These are phyloP conservation scores for Pulveroboletus ravenelii DNA, from an alignment of 768 basidiomycete species.

Conservation along the genomic window DNA sequence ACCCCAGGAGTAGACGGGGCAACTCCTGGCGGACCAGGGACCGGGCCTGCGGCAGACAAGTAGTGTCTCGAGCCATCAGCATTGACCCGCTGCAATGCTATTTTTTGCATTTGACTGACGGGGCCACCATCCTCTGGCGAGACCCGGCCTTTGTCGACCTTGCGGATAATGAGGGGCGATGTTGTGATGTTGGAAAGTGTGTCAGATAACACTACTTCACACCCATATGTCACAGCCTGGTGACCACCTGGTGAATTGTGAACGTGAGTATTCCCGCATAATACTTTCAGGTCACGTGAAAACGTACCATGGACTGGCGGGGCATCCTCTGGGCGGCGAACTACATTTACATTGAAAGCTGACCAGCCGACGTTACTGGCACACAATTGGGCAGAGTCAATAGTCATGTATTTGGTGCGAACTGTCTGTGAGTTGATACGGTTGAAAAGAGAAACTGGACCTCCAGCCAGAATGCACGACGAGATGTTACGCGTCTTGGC, in stretches of 20 bases:
- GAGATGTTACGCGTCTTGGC: constrained; percentile 91
- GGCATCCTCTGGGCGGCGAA: constrained; percentile 65
- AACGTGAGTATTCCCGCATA: constrained; percentile 37
- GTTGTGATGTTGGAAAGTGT: constrained; percentile 81
- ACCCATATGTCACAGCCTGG: constrained; percentile 88
- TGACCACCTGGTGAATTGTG: constrained; percentile 50
- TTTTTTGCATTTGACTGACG: constrained; percentile 95
- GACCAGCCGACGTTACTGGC: constrained; percentile 93
- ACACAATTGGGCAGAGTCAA: constrained; percentile 76
- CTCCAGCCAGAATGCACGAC: constrained; percentile 84
- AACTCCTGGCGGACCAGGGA: constrained; percentile 70
- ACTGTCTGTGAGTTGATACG: constrained; percentile 96
- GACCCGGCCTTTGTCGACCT: constrained; percentile 87
- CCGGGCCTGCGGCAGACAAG: constrained; percentile 81
- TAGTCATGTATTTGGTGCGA: constrained; percentile 95
- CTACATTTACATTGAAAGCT: constrained; percentile 89
- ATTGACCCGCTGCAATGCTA: constrained; percentile 82
- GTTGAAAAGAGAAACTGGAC: constrained; percentile 90
- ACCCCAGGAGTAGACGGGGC: constrained; percentile 71
- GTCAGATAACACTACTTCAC: constrained; percentile 82
- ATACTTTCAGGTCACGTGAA: constrained; percentile 47
- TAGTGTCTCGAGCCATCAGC: constrained; percentile 82
- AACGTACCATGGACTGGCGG: constrained; percentile 58
- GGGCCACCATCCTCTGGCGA: constrained; percentile 87
- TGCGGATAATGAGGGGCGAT: constrained; percentile 81